Evolutionary conservation across 371 early-diverging fungal species (phyloP).

Genomic region (Dichotomocladium elegans): DNA sequence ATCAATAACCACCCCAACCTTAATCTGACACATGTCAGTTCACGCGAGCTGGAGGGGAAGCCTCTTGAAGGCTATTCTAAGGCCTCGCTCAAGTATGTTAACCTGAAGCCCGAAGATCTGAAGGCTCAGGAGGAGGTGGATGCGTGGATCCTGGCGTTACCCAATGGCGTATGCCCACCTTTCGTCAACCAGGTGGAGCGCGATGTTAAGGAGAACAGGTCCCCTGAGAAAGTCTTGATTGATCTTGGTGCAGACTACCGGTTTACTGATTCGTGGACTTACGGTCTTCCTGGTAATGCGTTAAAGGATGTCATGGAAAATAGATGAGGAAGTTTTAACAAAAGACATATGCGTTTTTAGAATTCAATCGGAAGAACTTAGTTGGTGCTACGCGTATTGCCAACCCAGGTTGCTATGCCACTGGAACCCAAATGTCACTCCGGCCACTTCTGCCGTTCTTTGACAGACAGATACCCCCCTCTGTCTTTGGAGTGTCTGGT

Average conservation of each 20-base stretch:
- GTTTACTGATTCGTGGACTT: constrained; percentile 84
- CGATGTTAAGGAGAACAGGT: constrained; percentile 45
- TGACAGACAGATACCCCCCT: constrained; percentile 52
- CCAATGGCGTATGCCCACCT: constrained; percentile 88
- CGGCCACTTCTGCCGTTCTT: constrained; percentile 74
- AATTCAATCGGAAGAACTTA: constrained; percentile 68
- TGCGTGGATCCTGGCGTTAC: constrained; percentile 94
- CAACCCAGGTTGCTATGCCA: constrained; percentile 98
- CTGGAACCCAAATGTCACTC: constrained; percentile 89
- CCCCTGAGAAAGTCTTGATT: constrained; percentile 63
- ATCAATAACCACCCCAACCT: constrained; percentile 83
- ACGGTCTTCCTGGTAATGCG: constrained; percentile 77
- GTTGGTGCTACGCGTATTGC: constrained; percentile 65
- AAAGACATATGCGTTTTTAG: constrained; percentile 19
- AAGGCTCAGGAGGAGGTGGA: constrained; percentile 71
- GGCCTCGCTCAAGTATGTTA: constrained; percentile 66
- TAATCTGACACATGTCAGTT: constrained; percentile 84
- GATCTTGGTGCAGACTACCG: constrained; percentile 94
- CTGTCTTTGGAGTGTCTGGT: constrained; percentile 95
- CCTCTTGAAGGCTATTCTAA: constrained; percentile 75
- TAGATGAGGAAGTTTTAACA: not conserved
- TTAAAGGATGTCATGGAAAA: too few species aligned
- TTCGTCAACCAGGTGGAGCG: constrained; percentile 81
- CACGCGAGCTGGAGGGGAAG: constrained; percentile 90
- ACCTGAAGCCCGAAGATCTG: constrained; percentile 73